These are phyloP conservation scores for Diplotaxis tenuifolia DNA, from an alignment of 345 rosid species.

Conservation along the genomic window DNA sequence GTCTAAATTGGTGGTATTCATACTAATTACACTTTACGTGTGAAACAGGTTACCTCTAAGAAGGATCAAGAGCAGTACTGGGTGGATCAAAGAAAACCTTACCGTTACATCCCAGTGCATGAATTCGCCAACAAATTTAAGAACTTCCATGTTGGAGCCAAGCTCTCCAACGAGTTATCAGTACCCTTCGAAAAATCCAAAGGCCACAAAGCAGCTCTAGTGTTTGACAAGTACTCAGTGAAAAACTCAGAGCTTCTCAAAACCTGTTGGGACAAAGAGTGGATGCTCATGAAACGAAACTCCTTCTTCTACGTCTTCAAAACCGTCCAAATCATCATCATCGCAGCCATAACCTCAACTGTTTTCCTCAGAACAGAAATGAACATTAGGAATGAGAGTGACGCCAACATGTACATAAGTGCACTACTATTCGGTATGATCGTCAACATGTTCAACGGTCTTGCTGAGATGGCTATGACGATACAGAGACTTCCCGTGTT, in stretches of 20 bases:
- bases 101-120: conserved; percentile 50
- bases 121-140: conserved; percentile 56
- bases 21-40: neutral
- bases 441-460: conserved; percentile 40
- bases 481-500: conserved; percentile 41
- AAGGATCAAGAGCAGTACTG: conserved; percentile 86
- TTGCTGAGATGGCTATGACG: conserved; percentile 38
- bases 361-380: conserved; percentile 36
- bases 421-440: conserved; percentile 34
- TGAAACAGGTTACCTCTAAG: conserved; percentile 66
- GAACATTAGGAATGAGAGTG: conserved; percentile 33
- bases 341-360: conserved; percentile 43
- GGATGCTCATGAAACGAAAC: conserved; percentile 65
- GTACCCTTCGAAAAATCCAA: conserved; percentile 52
- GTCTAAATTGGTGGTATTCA: neutral
- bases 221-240: conserved; percentile 52
- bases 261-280: conserved; percentile 70
- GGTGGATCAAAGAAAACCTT: conserved; percentile 53
- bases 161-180: conserved; percentile 48
- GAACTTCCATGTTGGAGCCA: conserved; percentile 63
- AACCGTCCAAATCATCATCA: conserved; percentile 56
- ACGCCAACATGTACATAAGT: conserved; percentile 29
- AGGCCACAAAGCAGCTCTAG: conserved; percentile 63
- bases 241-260: conserved; percentile 56
- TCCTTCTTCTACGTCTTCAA: conserved; percentile 60